Base-by-base conservation (phyloP, 352 stramenopile genomes). In the Globisporangium solare region DNA sequence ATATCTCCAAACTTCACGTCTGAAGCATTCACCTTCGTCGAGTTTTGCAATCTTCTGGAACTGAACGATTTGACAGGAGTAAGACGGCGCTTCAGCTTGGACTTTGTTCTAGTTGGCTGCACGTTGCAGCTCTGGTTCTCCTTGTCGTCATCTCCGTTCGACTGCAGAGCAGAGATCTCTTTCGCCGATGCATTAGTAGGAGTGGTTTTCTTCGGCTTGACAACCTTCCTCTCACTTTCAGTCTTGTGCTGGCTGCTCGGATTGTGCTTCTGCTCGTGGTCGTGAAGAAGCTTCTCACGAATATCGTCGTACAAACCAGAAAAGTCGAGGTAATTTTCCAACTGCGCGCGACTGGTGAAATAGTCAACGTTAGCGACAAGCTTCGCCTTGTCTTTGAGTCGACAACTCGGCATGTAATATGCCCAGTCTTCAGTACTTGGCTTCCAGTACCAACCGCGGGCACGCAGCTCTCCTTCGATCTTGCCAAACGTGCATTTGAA, bases 371-470 rank as follows among this genome's bases (percentile, higher is more conserved):
- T 67, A 0, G 50, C 14, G 3, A 54, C 47, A 6, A 88, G 61
- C 17, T 66, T 49, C 0, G 49, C 62, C 2, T 60, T 32, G 40
- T 57, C 24, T 41, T 53, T 37, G 17, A 51, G 32, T 1, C 43
- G 47, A 42, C 60, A 66, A 37, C 47, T 45, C 17, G 82, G 79
- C 55, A 76, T 65, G 56, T 71, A 89, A 61, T 88, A 92, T 6
- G 62, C 63, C 56, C 61, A 90, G n/a, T 69, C 68, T 8, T 73
- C 64, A 17, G 47, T 58, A 18, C 55, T 50, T 17, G 32, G 27
- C 35, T 76, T 82, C 79, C 79, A 92, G 61, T 73, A 88, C 82
- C 82, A 92, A 20, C 82, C 82, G 31, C 73, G 76, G 24, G 31
- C 52, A 18, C 66, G 68, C 3, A 92, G 51, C 41, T 88, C 82